phyloP scores from a whole-genome alignment of 768 basidiomycete genomes.

The Pleurotus citrinopileatus region DNA sequence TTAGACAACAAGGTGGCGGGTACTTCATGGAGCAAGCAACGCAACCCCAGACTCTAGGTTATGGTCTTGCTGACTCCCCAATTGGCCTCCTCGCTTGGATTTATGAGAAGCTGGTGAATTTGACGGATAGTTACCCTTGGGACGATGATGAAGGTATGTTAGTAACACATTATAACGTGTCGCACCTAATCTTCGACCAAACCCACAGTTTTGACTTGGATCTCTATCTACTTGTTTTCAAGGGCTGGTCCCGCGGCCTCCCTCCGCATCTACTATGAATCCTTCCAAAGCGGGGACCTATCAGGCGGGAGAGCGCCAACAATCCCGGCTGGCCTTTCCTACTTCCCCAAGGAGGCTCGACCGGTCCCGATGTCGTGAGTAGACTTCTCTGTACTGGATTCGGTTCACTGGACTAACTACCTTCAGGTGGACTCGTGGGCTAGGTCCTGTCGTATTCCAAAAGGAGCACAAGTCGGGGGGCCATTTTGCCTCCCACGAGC shows the following conservation, averaged over 20 bases:
- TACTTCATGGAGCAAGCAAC: conserved; percentile 41
- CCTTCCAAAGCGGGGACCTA: conserved; percentile 17
- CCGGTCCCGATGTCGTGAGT: conserved; percentile 3
- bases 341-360: conserved; percentile 43
- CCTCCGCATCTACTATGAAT: conserved; percentile 56
- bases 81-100: conserved; percentile 52
- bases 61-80: conserved; percentile 55
- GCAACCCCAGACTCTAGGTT: conserved; percentile 52
- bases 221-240: conserved; percentile 60
- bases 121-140: conserved; percentile 56
- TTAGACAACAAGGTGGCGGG: conserved; percentile 26
- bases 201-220: conserved; percentile 53
- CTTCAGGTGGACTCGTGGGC: conserved; percentile 38
- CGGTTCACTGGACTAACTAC: neutral
- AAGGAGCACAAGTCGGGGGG: conserved; percentile 48
- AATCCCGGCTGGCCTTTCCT: conserved; percentile 46
- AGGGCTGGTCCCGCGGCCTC: conserved; percentile 56
- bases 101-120: conserved; percentile 47
- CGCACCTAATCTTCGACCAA: conserved; percentile 2
- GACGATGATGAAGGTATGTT: conserved; percentile 50
- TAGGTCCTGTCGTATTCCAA: conserved; percentile 42
- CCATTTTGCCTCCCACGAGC: conserved; percentile 57
- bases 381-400: neutral
- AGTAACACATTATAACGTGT: neutral
- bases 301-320: conserved; percentile 9